A percentile compares a stretch with the other conserved stretches of the same genome.
Conservation (phyloP, 169 alveolate genomes). For the Cryptosporidium baileyi region DNA sequence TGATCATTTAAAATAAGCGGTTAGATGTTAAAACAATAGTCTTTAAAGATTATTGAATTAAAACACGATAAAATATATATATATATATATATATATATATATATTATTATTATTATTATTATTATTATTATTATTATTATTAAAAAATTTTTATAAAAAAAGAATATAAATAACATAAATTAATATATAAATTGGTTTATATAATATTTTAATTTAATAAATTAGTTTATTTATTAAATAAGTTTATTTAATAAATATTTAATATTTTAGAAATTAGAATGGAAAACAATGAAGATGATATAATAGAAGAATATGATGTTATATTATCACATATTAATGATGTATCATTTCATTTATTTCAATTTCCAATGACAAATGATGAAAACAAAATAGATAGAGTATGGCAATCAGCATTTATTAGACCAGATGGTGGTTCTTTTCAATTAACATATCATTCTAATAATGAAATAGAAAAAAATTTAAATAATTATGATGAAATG, state of each 20-base stretch:
- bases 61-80: too few species aligned
- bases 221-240: too few species aligned
- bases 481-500: background rate
- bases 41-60: too few species aligned
- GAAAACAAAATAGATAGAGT: background rate
- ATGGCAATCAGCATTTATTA: slow-evolving; percentile 64
- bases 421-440: slow-evolving; percentile 63
- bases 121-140: too few species aligned
- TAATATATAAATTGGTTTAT: background rate
- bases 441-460: slow-evolving; percentile 46
- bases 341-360: slow-evolving; percentile 54
- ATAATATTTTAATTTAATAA: background rate
- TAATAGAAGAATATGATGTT: slow-evolving; percentile 49
- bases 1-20: too few species aligned
- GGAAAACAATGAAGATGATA: slow-evolving; percentile 7
- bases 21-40: too few species aligned
- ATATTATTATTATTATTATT: too few species aligned
- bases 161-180: background rate
- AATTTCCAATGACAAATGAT: slow-evolving; percentile 56
- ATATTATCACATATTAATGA: slow-evolving; percentile 59
- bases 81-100: too few species aligned
- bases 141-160: background rate
- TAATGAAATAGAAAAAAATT: background rate
- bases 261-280: background rate
- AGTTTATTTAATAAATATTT: too few species aligned